Base-by-base conservation (phyloP, 495 filamentous ascomycete species). In the Penicillium ochrochloron region DNA sequence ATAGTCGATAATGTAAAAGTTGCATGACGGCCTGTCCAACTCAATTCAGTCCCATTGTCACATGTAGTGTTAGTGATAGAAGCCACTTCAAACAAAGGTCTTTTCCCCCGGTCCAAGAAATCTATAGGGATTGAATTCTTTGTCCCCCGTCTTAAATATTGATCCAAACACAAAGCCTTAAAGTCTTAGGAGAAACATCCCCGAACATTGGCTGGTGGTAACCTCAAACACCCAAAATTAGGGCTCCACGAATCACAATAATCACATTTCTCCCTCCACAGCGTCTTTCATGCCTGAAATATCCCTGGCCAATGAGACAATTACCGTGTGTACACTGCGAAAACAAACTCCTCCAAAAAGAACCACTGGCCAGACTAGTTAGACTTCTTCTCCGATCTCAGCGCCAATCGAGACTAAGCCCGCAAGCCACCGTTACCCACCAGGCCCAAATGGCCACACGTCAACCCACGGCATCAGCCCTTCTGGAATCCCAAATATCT, bases 181-280 rank as follows among this genome's bases (percentile, higher is more conserved):
- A 31, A 31, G 48, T 7, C 15, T 17, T 31, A n/a, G 25, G 7
- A 0, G 48, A 27, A 31, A 52, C 12, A 14, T 31, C 27, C 48
- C 12, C 25, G 48, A 31, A 52, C 23, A n/a, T 17, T 52, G 14
- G 29, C 19, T 37, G 33, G 19, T 56, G 17, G 11, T 71, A 33
- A 33, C 78, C 2, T 70, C 66, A 4, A 81, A 81, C 10, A 9
- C 8, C 70, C 65, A 69, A 50, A 82, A 78, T 75, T 52, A 71
- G 4, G 66, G 70, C 10, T 57, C 64, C 25, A 60, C 60, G 14
- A 61, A 61, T 42, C 31, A 61, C 12, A 25, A 15, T 14, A 27
- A 37, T 21, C 59, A n/a, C 19, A 2, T 34, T 46, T 48, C n/a
- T 31, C 15, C 53, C 25, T 42, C 34, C 46, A 29, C 8, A 39